Base-by-base conservation (phyloP, 208 protist species). In the Porcisia deanei region DNA sequence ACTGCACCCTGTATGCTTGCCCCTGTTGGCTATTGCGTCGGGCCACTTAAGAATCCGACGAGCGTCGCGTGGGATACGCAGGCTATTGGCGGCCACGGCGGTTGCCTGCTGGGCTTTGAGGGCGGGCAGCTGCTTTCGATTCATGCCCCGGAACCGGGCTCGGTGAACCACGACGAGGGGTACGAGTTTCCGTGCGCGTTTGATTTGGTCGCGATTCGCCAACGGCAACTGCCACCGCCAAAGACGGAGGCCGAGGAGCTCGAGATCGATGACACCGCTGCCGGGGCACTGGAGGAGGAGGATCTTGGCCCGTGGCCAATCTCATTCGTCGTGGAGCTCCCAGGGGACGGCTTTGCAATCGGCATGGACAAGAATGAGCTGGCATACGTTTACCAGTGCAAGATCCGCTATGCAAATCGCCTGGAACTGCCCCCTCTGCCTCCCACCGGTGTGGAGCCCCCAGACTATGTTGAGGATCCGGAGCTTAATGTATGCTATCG, bases 391-490 rank as follows among this genome's bases (percentile, higher is more conserved):
- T 98, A 97, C 82, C 52, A 57, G 9, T 75, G 77, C 18, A 63
- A 55, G 41, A 80, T 96, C 3, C 92, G 93, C 52, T 97, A 97
- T 77, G 75, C 84, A 3, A 84, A 81, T 30, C 71, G 37, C 30
- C 81, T 88, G 10, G 75, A 69, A 14, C 85, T 95, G 64, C 94
- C 94, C 0, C 91, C 91, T 39, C 85, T 97, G 5, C 94, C 94
- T n/a, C 80, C 91, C 5, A 96, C 94, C 9, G 94, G 94, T 8
- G 83, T 96, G 55, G 93, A 96, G 75, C 91, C 92, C 22, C 88
- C 88, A 3, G 77, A 93, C 76, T 95, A 94, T 75, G 92, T 97
- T 14, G 95, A 98, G 83, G 95, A 98, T 52, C 95, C 95, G 25
- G 74, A 83, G n/a, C 65, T 86, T 9, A 98, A 98, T 76, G 20